Base-by-base conservation (phyloP, 495 filamentous ascomycete species). In the Penicillium longicatenatum region DNA sequence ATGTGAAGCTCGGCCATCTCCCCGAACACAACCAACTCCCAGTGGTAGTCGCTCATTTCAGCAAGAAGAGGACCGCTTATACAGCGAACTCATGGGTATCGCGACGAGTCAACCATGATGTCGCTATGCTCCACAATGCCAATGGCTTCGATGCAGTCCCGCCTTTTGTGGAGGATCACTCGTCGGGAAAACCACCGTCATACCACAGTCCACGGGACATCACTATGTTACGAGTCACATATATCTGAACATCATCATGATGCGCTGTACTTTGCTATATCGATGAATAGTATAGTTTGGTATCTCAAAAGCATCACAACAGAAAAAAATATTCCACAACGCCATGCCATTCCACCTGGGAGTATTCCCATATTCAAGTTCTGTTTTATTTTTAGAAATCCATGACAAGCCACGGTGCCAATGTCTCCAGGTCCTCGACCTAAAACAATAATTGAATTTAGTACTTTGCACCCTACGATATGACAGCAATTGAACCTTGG, bases 361-460 rank as follows among this genome's bases (percentile, higher is more conserved):
- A 6, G 4, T 52, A 24, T 4, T 56, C 19, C 20, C 37, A 52
- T 41, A 19, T 6, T 16, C 17, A 8, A 35, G n/a, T 41, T 19
- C 12, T n/a, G 11, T 29, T 14, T 22, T 2, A 16, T 17, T 33
- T 42, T 50, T 62, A 89, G 58, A 98, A 91, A 75, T 98, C 94
- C 75, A 98, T 78, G 67, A 96, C 69, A 69, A 98, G 73, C 76
- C 97, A 92, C 53, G 92, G 91, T 37, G 89, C 89, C 65, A 95
- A 75, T 72, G 91, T 96, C 77, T 98, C 95, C 55, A 98, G 75
- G 79, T 98, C 79, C 53, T 82, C 81, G 11, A 82, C 79, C 79
- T 83, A 62, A 22, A 19, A 26, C 9, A 52, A 62, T 5, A 6
- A 30, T 29, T 6, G 16, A 16, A 30, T 3, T 26, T 6, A 48